Base-by-base conservation (phyloP, 2,329 filamentous ascomycete species). In the Colletotrichum magnum region DNA sequence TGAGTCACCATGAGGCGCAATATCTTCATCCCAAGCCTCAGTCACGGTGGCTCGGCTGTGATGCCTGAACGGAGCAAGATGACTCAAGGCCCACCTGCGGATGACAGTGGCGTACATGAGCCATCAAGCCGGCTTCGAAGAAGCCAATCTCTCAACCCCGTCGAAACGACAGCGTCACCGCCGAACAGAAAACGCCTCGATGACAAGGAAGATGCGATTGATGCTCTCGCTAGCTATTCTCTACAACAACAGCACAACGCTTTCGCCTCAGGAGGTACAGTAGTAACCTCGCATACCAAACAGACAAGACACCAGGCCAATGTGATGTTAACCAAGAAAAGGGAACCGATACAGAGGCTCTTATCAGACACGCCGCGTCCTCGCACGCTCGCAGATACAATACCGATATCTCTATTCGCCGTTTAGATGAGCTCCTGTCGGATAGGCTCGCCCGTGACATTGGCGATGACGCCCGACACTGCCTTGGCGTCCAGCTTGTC, bases 361-460 rank as follows among this genome's bases (percentile, higher is more conserved):
- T 28, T n/a, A 41, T 43, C n/a, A 28, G 18, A 52, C 32, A 60
- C 47, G 21, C 4, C 10, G n/a, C 28, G 41, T 21, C 43, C 45
- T 6, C 6, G 10, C 4, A 32, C 16, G 6, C 47, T 32, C 13
- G 26, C 26, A 50, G 12, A 41, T 45, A 43, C 24, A 26, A 10
- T 53, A 13, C 21, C 18, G 24, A 36, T 58, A 36, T 64, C 18
- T 50, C n/a, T 18, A 5, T n/a, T 26, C n/a, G 47, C 47, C 21
- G 15, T n/a, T 74, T 66, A 79, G 62, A 71, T 70, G 54, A 81
- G 72, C 58, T 81, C 79, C n/a, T 78, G 78, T 2, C 68, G 69
- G 56, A 75, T 56, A 3, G 58, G 36, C 47, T 64, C 64, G 28
- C 53, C 47, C 5, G 66, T 69, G 43, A 41, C 54, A 16, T 69